Evolutionary conservation across 2,329 filamentous ascomycete genomes (phyloP), one percentile per base, ranked within the genome.

Genomic region (Colletotrichum incanum): DNA sequence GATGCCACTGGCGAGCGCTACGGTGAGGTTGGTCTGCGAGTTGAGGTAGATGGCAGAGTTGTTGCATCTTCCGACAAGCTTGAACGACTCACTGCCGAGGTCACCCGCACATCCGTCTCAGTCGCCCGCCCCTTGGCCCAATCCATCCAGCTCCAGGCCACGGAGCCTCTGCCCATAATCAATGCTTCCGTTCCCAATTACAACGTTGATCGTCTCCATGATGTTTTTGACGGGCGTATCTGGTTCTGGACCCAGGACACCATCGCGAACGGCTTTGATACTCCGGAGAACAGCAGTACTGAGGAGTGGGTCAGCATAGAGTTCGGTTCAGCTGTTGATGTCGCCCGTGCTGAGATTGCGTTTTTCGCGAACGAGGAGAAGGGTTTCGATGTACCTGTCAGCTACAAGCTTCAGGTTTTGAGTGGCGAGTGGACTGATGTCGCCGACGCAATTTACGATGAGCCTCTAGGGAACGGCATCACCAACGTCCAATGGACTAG

Each of bases 1-100:
- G 84, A 86, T 65, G 72, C 78, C 28, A 74, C 80, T 39, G 84
- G 84, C 2, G 77, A 77, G 1, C 78, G 79, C 59, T 86, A 86
- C 70, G 75, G 76, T 3, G 74, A 75, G 28, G 79, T 78, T 4
- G 84, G 83, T 0, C 73, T 86, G 43, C 79, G 74, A 2, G 78
- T 85, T 52, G 85, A 79, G 56, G 75, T 82, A 3, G 79, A 85
- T 65, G 82, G 80, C 16, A 67, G 65, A 16, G 65, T 68, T 11
- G 65, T 69, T 12, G 60, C 66, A 5, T 69, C 60, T 6, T 69
- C 66, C 14, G 66, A 69, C 11, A 65, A 69, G 52, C 66, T 69
- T 16, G 52, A 65, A 18, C 60, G 60, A 1, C 43, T 69, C 5
- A 69, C 60, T 14, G 66, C 54, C 41, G 50, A 69, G 2, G 31